Evolutionary conservation across 2,329 filamentous ascomycete species (phyloP), one percentile per base, ranked within the genome.

Genomic region (Erysiphe pisi): DNA sequence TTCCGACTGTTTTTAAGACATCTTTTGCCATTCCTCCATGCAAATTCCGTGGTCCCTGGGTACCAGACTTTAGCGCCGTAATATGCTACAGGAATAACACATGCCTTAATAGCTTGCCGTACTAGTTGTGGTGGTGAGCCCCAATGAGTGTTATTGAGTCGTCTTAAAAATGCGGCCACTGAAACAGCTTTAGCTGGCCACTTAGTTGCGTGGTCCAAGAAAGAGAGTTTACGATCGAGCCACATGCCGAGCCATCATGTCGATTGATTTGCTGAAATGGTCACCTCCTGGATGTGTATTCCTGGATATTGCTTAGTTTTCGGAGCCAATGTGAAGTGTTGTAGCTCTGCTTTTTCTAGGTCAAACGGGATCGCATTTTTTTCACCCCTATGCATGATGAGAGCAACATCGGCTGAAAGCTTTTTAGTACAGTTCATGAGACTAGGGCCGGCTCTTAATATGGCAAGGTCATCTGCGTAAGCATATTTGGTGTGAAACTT

Each of bases 351-450:
- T 25, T 20, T 61, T 3, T 61, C n/a, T 25, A 61, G n/a, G 70
- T 61, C 56, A 61, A 61, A 61, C n/a, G 56, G 25, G 56, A 61
- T 61, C 18, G 56, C 56, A n/a, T 61, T 61, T 25, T 61, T 12
- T 61, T 20, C 56, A n/a, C 56, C 56, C 56, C n/a, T 8, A 3
- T 61, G 20, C 56, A 61, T 61, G 9, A n/a, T n/a, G 25, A 61
- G n/a, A 25, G n/a, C n/a, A 12, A 25, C 3, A 61, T 25, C 12
- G 11, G 18, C 56, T n/a, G n/a, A n/a, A 61, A 25, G 18, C 36
- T 31, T 28, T 25, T 49, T 14, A 12, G 18, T 16, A 22, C 18
- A 40, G 36, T 31, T 18, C 43, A 31, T 16, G 28, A 40, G n/a
- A 43, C 36, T 47, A 25, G 12, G 56, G 6, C 12, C n/a, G 3